phyloP scores from a whole-genome alignment of 2,329 filamentous ascomycete genomes.

The Sporothrix humicola region DNA sequence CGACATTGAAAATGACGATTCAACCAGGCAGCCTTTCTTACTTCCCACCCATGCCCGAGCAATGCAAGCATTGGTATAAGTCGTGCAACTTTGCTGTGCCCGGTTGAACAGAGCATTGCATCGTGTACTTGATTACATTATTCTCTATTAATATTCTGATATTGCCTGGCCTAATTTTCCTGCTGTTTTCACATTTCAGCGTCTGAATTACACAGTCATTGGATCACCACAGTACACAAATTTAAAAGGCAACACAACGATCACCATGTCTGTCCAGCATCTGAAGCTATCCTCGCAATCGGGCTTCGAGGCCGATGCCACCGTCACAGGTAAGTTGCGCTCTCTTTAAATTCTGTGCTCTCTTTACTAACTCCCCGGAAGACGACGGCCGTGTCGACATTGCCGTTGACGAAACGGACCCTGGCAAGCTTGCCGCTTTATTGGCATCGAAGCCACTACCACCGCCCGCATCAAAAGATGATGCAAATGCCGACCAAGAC shows the following conservation, averaged over 20 bases:
- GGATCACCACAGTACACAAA: background rate
- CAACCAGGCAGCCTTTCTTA: conserved; percentile 9
- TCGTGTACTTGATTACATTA: too few species aligned
- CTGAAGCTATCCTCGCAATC: conserved; percentile 63
- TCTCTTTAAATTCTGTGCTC: background rate
- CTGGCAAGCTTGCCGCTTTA: conserved; percentile 65
- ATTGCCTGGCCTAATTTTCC: too few species aligned
- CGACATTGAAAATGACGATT: conserved; percentile 4
- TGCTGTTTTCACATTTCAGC: too few species aligned
- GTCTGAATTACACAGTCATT: too few species aligned
- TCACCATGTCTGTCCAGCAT: conserved; percentile 49
- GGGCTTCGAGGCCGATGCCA: conserved; percentile 67
- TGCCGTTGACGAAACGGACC: conserved; percentile 74
- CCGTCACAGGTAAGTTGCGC: conserved; percentile 56
- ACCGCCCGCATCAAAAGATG: conserved; percentile 54
- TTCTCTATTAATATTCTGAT: too few species aligned
- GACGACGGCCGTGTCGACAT: conserved; percentile 81
- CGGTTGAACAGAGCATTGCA: background rate
- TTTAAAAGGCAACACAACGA: background rate
- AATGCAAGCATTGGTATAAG: background rate
- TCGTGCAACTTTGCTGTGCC: background rate
- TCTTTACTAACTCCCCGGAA: conserved; percentile 40
- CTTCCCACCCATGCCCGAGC: background rate
- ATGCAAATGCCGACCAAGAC: background rate
- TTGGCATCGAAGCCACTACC: conserved; percentile 63